Evolutionary conservation across 164 flowering plant species (phyloP), one percentile per base, ranked within the genome.

Genomic region (Cinnamomum micranthum): DNA sequence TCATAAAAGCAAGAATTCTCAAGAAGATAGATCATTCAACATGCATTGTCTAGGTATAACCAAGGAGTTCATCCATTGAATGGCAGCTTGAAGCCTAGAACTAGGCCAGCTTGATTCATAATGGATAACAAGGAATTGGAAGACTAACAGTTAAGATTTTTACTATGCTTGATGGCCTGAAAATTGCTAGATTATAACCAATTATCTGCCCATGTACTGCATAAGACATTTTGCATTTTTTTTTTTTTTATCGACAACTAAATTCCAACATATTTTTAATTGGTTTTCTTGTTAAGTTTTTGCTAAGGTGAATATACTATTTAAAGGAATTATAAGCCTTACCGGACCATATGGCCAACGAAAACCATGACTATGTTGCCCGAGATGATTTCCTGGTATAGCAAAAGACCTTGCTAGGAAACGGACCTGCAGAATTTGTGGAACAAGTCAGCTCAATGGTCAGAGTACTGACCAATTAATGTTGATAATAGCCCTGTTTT

Each of bases 331-430:
- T 9, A 2, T 66, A 17, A 25, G 78, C 23, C 91, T 90, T 90
- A 96, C 99, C 58, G 99, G 97, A 77, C 99, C 99, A 91, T 91
- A 96, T 33, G 99, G 99, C 99, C 99, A 96, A 51, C 99, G 92
- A 66, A 85, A 94, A 72, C 97, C 99, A 82, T 96, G 90, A 83
- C 97, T 96, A 75, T 94, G 98, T 80, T 96, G 99, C 77, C 99
- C 99, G 62, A 94, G 90, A 86, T 96, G 98, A 89, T 96, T 91
- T 60, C 99, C 99, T 69, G 99, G 99, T n/a, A 96, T 87, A 47
- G 83, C 91, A 85, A 94, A 96, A 41, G 98, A 96, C 82, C 97
- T 90, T 71, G 97, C 99, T 31, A 94, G 82, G 84, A 92, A 96
- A 4, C 99, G 97, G 24, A 96, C 98, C 99, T 94, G 89, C 11